phyloP scores from a whole-genome alignment of 2,329 filamentous ascomycete species.

The Lasiodiplodia sp. region DNA sequence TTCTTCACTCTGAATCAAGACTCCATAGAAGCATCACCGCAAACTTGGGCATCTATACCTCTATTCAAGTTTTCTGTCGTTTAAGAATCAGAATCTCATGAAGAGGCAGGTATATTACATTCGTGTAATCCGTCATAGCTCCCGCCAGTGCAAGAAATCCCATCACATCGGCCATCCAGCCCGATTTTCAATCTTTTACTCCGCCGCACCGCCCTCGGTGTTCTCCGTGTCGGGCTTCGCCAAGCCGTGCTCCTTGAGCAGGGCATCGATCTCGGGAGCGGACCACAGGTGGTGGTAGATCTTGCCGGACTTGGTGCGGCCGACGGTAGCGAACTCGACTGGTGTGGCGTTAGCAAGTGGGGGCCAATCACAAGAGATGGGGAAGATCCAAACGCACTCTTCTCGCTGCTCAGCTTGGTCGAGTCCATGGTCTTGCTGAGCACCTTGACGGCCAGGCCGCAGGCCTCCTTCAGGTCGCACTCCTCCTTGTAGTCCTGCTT shows the following conservation, averaged over 20 bases:
- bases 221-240: slow-evolving; percentile 66
- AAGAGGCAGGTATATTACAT: slow-evolving; percentile 31
- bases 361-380: neutral
- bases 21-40: neutral
- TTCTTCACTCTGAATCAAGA: neutral
- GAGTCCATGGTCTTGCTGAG: slow-evolving; percentile 99
- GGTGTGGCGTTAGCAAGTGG: slow-evolving; percentile 14
- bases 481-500: slow-evolving; percentile 99
- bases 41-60: slow-evolving; percentile 19
- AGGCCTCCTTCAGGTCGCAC: slow-evolving; percentile 94
- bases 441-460: slow-evolving; percentile 96
- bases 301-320: slow-evolving; percentile 91
- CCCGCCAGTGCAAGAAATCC: slow-evolving; percentile 11
- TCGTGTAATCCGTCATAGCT: slow-evolving; percentile 15
- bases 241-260: slow-evolving; percentile 94
- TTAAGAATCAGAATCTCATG: slow-evolving; percentile 7
- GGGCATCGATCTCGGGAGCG: slow-evolving; percentile 91
- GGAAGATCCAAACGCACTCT: slow-evolving; percentile 73
- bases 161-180: slow-evolving; percentile 31
- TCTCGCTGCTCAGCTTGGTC: slow-evolving; percentile 97
- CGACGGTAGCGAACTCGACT: slow-evolving; percentile 99
- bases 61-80: slow-evolving; percentile 17
- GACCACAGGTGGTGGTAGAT: slow-evolving; percentile 99
- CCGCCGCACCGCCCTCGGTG: slow-evolving; percentile 33
- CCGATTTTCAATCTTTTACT: slow-evolving; percentile 33